Evolutionary conservation across 1,284 basidiomycete genomes (phyloP).

Genomic region (Coniophora puteana): DNA sequence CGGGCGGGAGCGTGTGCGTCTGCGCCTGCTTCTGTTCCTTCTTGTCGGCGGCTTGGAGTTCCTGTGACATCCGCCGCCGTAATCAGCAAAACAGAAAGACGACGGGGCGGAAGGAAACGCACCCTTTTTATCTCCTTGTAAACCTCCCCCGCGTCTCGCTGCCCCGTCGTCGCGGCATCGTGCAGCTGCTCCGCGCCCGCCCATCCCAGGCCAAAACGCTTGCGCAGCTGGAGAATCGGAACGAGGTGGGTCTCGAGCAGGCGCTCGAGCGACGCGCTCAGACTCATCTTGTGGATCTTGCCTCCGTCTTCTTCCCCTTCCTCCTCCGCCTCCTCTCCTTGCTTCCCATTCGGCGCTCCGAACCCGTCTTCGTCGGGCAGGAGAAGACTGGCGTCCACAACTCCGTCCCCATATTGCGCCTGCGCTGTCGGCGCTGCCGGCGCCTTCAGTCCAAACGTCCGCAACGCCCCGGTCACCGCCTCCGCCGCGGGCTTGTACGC

Average conservation of each 20-base stretch:
- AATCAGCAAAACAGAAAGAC: background rate
- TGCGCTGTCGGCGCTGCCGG: conserved; percentile 31
- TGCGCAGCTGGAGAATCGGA: conserved; percentile 45
- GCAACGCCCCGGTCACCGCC: conserved; percentile 39
- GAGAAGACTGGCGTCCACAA: no score
- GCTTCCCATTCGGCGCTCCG: conserved; percentile 23
- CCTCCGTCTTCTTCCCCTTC: conserved; percentile 8
- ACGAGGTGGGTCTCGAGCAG: conserved; percentile 51
- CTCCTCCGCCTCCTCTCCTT: conserved; percentile 28
- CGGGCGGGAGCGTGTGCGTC: conserved; percentile 45
- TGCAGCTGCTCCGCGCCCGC: conserved; percentile 57
- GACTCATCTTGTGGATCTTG: conserved; percentile 50
- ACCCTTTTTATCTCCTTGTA: conserved; percentile 27
- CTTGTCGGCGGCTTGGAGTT: conserved; percentile 38
- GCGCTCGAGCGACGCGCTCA: conserved; percentile 56
- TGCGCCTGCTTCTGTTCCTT: conserved; percentile 38
- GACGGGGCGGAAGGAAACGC: conserved; percentile 5
- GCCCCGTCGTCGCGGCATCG: conserved; percentile 42
- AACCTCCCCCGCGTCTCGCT: conserved; percentile 37
- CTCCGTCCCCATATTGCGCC: conserved; percentile 24
- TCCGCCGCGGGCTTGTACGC: conserved; percentile 52
- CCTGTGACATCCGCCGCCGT: conserved; percentile 19
- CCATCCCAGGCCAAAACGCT: conserved; percentile 54
- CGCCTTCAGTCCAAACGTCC: conserved; percentile 41
- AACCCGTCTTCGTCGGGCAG: conserved; percentile 4